Conservation (phyloP, 805 yeast species). For the Candida jianshihensis region DNA sequence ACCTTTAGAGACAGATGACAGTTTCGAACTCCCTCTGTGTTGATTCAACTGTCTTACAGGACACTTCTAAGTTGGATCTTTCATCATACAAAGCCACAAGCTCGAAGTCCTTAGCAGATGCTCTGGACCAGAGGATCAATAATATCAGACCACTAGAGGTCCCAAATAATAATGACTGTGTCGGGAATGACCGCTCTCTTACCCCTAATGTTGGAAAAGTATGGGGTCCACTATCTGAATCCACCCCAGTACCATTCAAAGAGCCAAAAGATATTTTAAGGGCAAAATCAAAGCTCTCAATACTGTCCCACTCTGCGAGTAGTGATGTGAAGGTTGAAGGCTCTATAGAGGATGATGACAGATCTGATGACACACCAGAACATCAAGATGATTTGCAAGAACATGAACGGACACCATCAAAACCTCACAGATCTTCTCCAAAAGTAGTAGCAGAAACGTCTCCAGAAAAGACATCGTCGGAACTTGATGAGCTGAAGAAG, state of each 20-base stretch:
- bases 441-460: too few relatives aligned
- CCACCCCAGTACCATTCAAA: constrained; percentile 17
- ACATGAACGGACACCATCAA: constrained; percentile 18
- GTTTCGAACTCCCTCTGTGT: constrained; percentile 1
- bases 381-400: constrained; percentile 2
- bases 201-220: constrained; percentile 13
- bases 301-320: constrained; percentile 13
- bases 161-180: too few relatives aligned
- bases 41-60: not conserved
- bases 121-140: constrained; percentile 10
- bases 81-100: not conserved
- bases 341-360: constrained; percentile 4
- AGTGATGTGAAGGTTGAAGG: constrained; percentile 1
- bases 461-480: too few relatives aligned
- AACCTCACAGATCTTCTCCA: too few relatives aligned
- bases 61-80: not conserved
- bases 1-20: too few relatives aligned
- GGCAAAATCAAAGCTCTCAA: constrained; percentile 18
- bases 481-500: constrained; percentile 14
- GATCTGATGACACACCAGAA: constrained; percentile 6
- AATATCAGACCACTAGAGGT: not conserved
- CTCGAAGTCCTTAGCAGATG: constrained; percentile 7
- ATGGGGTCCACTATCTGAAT: constrained; percentile 21
- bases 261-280: constrained; percentile 22
- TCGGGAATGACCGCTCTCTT: too few relatives aligned